A percentile compares a stretch with the other conserved stretches of the same genome.
Conservation (phyloP, 2,329 filamentous ascomycete genomes). For the Stemphylium beticola region DNA sequence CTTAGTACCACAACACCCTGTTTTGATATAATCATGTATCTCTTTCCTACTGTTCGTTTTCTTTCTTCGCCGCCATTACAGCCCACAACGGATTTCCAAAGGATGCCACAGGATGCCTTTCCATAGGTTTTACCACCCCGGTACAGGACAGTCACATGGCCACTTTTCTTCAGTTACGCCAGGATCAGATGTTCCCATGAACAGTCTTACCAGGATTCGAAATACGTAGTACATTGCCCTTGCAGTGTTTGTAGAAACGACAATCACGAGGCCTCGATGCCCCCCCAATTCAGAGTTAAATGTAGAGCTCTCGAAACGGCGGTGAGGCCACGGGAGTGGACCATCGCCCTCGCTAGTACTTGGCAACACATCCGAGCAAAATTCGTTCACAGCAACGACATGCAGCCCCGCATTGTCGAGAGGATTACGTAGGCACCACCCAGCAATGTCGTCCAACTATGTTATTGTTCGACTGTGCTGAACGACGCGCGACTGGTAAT, state of each 20-base stretch:
- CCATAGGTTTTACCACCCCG: slow-evolving; percentile 20
- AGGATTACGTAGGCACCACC: slow-evolving; percentile 30
- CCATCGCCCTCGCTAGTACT: slow-evolving; percentile 27
- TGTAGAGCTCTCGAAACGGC: slow-evolving; percentile 35
- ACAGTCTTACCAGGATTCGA: slow-evolving; percentile 14
- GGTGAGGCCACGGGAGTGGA: slow-evolving; percentile 32
- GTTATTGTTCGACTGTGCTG: slow-evolving; percentile 31
- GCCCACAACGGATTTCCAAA: slow-evolving; percentile 31
- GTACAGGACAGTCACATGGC: slow-evolving; percentile 27
- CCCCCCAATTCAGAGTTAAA: slow-evolving; percentile 36
- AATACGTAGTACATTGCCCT: slow-evolving; percentile 27
- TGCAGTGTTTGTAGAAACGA: slow-evolving; percentile 39
- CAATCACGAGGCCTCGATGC: slow-evolving; percentile 28
- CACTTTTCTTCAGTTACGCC: slow-evolving; percentile 30
- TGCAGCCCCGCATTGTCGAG: slow-evolving; percentile 23
- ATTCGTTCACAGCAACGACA: slow-evolving; percentile 16
- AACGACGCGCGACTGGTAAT: slow-evolving; percentile 23
- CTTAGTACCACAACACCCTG: slow-evolving; percentile 23
- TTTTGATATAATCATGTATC: slow-evolving; percentile 37
- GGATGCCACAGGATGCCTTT: slow-evolving; percentile 31
- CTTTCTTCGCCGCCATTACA: slow-evolving; percentile 41
- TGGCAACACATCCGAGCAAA: slow-evolving; percentile 24
- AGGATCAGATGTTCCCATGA: slow-evolving; percentile 7
- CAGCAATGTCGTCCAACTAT: slow-evolving; percentile 37
- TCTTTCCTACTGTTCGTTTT: slow-evolving; percentile 27